Base-by-base conservation (phyloP, 139 green algal genomes). In the Limnomonas spitsbergensis region DNA sequence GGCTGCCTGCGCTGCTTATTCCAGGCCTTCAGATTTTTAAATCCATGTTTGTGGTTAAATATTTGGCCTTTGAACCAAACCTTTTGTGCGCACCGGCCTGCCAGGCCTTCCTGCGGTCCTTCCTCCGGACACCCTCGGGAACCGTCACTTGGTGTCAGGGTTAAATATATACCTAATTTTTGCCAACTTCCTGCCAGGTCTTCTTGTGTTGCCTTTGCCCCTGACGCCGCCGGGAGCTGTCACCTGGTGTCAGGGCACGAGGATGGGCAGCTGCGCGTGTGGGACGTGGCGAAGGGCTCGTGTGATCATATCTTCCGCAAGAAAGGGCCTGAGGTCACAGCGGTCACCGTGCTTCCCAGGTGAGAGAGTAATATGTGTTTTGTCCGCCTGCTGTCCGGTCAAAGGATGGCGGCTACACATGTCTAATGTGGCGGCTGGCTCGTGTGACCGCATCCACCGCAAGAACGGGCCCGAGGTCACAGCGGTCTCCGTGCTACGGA, bases 401-500 rank as follows among this genome's bases (percentile, higher is more conserved):
- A 76, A 87, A 42, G 82, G 84, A 54, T 78, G 82, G 32, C 70
- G 42, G 0, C 27, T 87, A 47, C 76, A 75, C 27, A 38, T 37
- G 36, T 87, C 78, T 78, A 75, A 82, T 47, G 20, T 38, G 3
- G 6, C 1, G 26, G 69, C 4, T 26, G 78, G 75, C 36, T 61
- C 70, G 32, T 61, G 36, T 56, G 20, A 82, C 42, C 78, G 82
- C 3, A 31, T 37, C 6, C 79, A 87, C 61, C 52, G 69, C 26
- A 87, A 87, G 78, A 77, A 76, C 9, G 42, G 69, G n/a, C 52
- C 75, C n/a, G 82, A 87, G 79, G 76, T 84, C 1, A 75, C 75
- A 0, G 79, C 82, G 37, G 32, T 87, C 47, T 40, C 40, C 52
- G 53, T 78, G 27, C 31, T 84, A 7, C 26, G 9, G 24, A 24